Base-by-base conservation (phyloP, 495 filamentous ascomycete genomes). In the Daldinia grandis region DNA sequence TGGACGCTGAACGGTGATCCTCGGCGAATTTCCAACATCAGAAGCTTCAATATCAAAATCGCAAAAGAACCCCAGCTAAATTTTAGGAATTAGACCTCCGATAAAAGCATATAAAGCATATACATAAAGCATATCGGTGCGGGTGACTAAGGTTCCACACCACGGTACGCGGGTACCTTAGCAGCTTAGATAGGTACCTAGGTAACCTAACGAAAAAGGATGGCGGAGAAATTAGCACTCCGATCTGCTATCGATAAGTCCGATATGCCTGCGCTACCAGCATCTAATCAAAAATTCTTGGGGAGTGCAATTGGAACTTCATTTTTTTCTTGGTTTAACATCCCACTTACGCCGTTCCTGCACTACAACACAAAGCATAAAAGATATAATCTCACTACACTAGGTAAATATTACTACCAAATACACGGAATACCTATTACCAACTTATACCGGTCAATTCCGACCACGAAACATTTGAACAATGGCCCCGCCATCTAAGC, bases 401-500 rank as follows among this genome's bases (percentile, higher is more conserved):
- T 10, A 4, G 0, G 47, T 5, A 12, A 28, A 17, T 53, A 25
- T 5, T 15, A 35, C 40, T n/a, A 19, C 21, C 9, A 9, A 35
- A 53, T 27, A 7, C 14, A 33, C 58, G 30, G 47, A 40, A 58
- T 4, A 58, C 3, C 0, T 27, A 55, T 24, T 12, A 35, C 21
- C 5, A 33, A 12, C 27, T 49, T 21, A 28, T 27, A 14, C 3
- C 24, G 62, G 51, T 62, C 58, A 17, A 35, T 42, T 49, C 24
- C 55, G 12, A 50, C 69, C 60, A 35, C 42, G 15, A 55, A 56
- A 55, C 19, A 54, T 2, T 2, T 42, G 17, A 74, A 75, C 49
- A 59, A 84, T 82, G 81, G 68, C 81, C 51, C 58, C 72, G 62
- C 24, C 75, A 57, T 28, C 54, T 1, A 74, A 66, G 62, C 69